These are phyloP conservation scores for Jackrogersella multiformis DNA, from an alignment of 495 filamentous ascomycete species.

Conservation along the genomic window DNA sequence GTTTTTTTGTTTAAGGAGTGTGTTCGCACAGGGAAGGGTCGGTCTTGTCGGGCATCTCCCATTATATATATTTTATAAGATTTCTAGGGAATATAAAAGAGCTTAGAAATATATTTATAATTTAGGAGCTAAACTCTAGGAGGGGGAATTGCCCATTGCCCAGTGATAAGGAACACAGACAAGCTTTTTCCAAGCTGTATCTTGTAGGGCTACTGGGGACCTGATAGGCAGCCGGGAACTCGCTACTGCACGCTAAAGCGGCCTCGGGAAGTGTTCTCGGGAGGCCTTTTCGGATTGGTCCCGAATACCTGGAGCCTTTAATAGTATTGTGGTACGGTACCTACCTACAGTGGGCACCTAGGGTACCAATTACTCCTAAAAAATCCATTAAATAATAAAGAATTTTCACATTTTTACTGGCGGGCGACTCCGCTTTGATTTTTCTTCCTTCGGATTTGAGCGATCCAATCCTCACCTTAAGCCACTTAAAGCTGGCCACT, in stretches of 20 bases:
- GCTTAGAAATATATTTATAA: too few relatives aligned
- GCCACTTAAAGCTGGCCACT: neutral
- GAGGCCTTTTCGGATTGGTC: neutral
- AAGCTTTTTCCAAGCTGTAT: constrained; percentile 18
- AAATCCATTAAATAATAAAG: too few relatives aligned
- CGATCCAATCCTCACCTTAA: constrained; percentile 9
- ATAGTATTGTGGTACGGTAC: too few relatives aligned
- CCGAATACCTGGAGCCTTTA: constrained; percentile 5
- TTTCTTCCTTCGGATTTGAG: constrained; percentile 22
- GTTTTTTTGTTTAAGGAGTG: neutral
- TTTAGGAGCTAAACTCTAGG: neutral
- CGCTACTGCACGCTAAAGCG: constrained; percentile 4
- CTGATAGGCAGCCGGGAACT: neutral
- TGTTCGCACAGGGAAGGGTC: too few relatives aligned
- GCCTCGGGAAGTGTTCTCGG: too few relatives aligned
- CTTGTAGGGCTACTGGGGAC: neutral
- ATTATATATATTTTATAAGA: too few relatives aligned
- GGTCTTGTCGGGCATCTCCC: too few relatives aligned
- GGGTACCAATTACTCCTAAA: too few relatives aligned
- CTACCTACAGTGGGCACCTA: too few relatives aligned
- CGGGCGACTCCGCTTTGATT: constrained; percentile 26
- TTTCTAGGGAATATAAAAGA: too few relatives aligned
- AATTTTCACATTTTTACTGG: neutral
- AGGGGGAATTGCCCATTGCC: too few relatives aligned
- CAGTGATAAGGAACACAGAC: constrained; percentile 6